Base-by-base conservation (phyloP, 2,329 filamentous ascomycete species). In the Alternaria postmessia region DNA sequence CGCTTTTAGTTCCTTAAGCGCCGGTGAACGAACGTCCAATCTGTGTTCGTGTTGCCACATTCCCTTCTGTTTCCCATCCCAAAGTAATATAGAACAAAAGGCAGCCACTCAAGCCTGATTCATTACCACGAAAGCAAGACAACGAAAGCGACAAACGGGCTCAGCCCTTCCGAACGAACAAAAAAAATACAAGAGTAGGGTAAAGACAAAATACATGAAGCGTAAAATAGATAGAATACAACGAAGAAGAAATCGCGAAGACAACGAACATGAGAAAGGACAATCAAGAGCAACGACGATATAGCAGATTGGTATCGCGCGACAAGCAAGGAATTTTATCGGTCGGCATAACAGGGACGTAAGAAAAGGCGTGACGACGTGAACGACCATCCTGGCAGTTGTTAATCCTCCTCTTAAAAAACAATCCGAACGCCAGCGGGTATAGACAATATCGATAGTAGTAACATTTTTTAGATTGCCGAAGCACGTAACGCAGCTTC, bases 301-400 rank as follows among this genome's bases (percentile, higher is more conserved):
- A 44, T 26, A 48, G 32, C 46, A 51, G 39, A 51, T 46, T 59
- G 57, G 57, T 59, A 59, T 57, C 38, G 46, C 57, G 52, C 52
- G 32, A 48, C 20, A 56, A 56, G 46, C 52, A 32, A 44, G 38
- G 30, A 34, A 38, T 30, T 57, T 28, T 34, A 44, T 53, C 51
- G 51, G 51, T 53, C 51, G 39, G 38, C 51, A 44, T 51, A 12
- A 49, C 52, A 44, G 28, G 22, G 32, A 55, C 30, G 24, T 44
- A 56, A 51, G 46, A 32, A 56, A 42, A 51, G 52, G 20, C 51
- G 47, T 55, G 28, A 48, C 43, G 39, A 54, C 51, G 38, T 55
- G 39, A 32, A 56, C 39, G 38, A 44, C 51, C 41, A 49, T 49
- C 30, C 30, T 38, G 32, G 18, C 30, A 32, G 32, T 49, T 49